Percentiles rank a stretch among this genome's conserved stretches.
Conservation (phyloP, 2,329 filamentous ascomycete species). For the Sphaerostilbella broomeana region DNA sequence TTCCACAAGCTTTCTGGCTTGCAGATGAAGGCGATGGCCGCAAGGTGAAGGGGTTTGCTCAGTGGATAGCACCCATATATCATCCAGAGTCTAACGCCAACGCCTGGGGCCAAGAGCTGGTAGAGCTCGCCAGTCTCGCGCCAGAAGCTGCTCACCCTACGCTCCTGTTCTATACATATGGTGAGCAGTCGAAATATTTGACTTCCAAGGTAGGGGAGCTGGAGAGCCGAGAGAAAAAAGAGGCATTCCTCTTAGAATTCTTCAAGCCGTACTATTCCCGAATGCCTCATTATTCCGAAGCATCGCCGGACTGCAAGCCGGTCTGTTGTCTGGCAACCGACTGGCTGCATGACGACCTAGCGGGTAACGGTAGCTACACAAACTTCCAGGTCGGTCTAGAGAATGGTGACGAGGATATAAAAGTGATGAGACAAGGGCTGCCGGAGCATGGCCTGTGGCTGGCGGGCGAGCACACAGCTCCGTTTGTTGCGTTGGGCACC, state of each 20-base stretch:
- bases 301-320: slow-evolving; percentile 53
- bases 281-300: slow-evolving; percentile 59
- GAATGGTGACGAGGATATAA: slow-evolving; percentile 65
- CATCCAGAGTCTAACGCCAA: slow-evolving; percentile 52
- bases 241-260: slow-evolving; percentile 54
- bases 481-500: slow-evolving; percentile 82
- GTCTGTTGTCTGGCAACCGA: slow-evolving; percentile 59
- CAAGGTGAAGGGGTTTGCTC: slow-evolving; percentile 59
- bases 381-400: slow-evolving; percentile 76
- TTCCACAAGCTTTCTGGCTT: slow-evolving; percentile 70
- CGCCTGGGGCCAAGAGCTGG: slow-evolving; percentile 67
- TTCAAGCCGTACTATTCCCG: slow-evolving; percentile 73
- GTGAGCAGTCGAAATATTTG: slow-evolving; percentile 52
- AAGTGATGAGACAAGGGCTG: slow-evolving; percentile 54
- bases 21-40: slow-evolving; percentile 32
- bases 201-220: slow-evolving; percentile 39
- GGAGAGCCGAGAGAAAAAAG: slow-evolving; percentile 39
- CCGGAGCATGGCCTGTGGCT: slow-evolving; percentile 71
- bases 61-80: slow-evolving; percentile 70
- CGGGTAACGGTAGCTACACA: slow-evolving; percentile 74
- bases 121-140: slow-evolving; percentile 67
- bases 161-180: slow-evolving; percentile 75
- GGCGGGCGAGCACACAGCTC: slow-evolving; percentile 84
- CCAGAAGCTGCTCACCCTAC: slow-evolving; percentile 61
- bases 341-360: slow-evolving; percentile 73